These are phyloP conservation scores for Vitis hybrid DNA, from an alignment of 177 flowering plant genomes.

Conservation along the genomic window DNA sequence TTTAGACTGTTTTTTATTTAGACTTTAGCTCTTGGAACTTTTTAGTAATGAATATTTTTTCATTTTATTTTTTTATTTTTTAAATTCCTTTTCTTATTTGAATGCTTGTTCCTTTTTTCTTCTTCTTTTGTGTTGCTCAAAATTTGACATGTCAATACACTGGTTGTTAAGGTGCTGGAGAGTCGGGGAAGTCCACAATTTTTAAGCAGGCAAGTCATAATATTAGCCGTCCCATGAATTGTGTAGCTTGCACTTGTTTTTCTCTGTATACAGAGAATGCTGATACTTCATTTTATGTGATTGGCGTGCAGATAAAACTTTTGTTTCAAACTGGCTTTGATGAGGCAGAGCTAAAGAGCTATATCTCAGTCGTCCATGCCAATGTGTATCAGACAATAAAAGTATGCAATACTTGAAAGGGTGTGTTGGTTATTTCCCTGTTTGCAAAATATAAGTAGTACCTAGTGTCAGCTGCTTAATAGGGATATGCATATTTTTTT, in stretches of 20 bases:
- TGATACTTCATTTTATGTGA: constrained; percentile 3
- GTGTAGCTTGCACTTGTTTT: neutral
- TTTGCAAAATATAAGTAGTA: constrained; percentile 21
- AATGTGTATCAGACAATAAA: constrained; percentile 98
- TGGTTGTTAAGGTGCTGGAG: constrained; percentile 75
- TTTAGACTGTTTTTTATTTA: too few relatives aligned
- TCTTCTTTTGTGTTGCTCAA: neutral
- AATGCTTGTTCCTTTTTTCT: neutral
- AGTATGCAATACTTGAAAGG: constrained; percentile 90
- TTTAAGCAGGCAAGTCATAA: constrained; percentile 79
- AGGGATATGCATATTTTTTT: neutral
- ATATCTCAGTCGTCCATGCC: constrained; percentile 86
- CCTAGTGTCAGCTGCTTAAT: constrained; percentile 12
- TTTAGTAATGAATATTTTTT: neutral
- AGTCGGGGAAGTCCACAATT: constrained; percentile 95
- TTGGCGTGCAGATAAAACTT: constrained; percentile 77
- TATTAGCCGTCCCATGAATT: neutral
- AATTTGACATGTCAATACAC: neutral
- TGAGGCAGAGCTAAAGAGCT: constrained; percentile 83
- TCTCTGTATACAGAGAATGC: neutral
- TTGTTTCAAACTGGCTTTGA: constrained; percentile 95
- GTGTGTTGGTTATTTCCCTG: constrained; percentile 88
- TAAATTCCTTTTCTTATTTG: neutral
- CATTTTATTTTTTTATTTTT: neutral
- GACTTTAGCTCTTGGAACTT: too few relatives aligned